Percentiles rank a stretch among this genome's conserved stretches.
These are phyloP conservation scores for Citrullus amarus DNA, from an alignment of 306 rosid species.

Conservation along the genomic window DNA sequence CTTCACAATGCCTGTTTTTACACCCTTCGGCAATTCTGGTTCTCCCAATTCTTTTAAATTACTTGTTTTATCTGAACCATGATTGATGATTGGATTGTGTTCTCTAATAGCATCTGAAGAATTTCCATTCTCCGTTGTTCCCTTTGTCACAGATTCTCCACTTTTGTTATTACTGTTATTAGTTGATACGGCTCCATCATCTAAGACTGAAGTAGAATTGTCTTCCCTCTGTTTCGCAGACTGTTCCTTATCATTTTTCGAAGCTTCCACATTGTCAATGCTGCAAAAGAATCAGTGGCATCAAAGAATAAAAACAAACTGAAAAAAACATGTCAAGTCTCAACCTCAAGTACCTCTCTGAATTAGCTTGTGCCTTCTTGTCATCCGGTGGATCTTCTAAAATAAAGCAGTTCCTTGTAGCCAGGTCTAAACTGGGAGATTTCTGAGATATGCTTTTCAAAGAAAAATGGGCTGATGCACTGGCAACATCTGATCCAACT, in stretches of 20 bases:
- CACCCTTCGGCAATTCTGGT: constrained; percentile 29
- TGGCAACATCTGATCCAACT: constrained; percentile 66
- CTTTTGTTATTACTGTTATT: constrained; percentile 18
- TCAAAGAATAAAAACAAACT: constrained; percentile 14
- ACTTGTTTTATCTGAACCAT: constrained; percentile 22
- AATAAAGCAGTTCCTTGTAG: constrained; percentile 60
- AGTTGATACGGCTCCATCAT: constrained; percentile 25
- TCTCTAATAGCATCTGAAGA: constrained; percentile 31
- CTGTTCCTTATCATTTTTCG: constrained; percentile 26
- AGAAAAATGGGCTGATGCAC: constrained; percentile 70
- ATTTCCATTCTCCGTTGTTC: constrained; percentile 23
- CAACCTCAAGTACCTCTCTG: constrained; percentile 41
- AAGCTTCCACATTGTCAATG: constrained; percentile 31
- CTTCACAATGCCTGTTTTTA: constrained; percentile 20
- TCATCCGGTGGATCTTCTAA: constrained; percentile 68
- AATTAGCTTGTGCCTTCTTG: constrained; percentile 31
- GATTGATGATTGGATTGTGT: constrained; percentile 15
- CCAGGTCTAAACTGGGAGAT: constrained; percentile 60
- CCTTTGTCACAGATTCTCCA: constrained; percentile 34
- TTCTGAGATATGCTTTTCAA: constrained; percentile 50
- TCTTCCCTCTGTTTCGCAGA: constrained; percentile 29
- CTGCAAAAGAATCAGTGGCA: constrained; percentile 21
- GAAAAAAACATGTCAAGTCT: constrained; percentile 9
- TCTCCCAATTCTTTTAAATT: constrained; percentile 27
- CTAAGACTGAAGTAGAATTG: constrained; percentile 19